Conservation (phyloP, 192 early-diverging fungal species). For the Coemansia furcata region DNA sequence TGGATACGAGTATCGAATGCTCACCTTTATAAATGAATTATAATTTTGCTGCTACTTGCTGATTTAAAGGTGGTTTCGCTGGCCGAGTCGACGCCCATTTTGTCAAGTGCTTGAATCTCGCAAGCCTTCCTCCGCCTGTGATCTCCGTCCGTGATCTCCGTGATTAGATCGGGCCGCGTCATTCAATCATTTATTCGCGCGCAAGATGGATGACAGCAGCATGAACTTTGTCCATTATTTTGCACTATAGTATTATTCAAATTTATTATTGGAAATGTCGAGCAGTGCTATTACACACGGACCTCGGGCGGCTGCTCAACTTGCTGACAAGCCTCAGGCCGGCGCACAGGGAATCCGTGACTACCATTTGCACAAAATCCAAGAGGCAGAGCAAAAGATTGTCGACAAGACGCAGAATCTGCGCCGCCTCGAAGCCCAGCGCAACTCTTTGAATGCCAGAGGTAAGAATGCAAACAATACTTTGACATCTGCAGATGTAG, state of each 20-base stretch:
- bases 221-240: not conserved
- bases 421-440: slow-evolving; percentile 96
- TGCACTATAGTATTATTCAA: not conserved
- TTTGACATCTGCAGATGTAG: not conserved
- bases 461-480: slow-evolving; percentile 44
- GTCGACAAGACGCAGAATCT: slow-evolving; percentile 92
- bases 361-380: slow-evolving; percentile 76
- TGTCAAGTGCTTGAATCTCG: not conserved
- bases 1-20: not conserved
- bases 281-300: slow-evolving; percentile 36
- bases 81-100: not conserved
- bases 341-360: slow-evolving; percentile 56
- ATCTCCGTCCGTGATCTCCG: not conserved
- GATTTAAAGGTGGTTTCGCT: not conserved
- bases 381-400: slow-evolving; percentile 85
- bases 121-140: not conserved
- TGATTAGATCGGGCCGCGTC: slow-evolving; percentile 17
- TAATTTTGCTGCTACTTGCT: slow-evolving; percentile 2
- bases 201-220: not conserved
- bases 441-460: slow-evolving; percentile 96
- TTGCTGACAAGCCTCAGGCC: slow-evolving; percentile 6
- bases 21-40: slow-evolving; percentile 7
- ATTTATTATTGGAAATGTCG: slow-evolving; percentile 20
- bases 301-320: slow-evolving; percentile 7
- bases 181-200: not conserved